These are phyloP conservation scores for Fraxinus pennsylvanica DNA, from an alignment of 257 asterid genomes.

Conservation along the genomic window DNA sequence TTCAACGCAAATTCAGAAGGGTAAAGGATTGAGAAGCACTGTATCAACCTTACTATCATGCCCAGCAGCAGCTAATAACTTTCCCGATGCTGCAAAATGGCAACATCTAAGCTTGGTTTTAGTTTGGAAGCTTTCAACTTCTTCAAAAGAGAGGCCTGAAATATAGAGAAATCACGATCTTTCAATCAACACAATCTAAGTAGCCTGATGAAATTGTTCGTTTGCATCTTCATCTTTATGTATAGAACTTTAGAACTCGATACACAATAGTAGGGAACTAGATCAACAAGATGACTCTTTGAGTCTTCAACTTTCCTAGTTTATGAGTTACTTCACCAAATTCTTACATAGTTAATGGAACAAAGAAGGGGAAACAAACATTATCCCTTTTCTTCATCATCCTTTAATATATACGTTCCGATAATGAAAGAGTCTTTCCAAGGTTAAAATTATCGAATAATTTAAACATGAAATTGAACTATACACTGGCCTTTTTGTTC, in stretches of 20 bases:
- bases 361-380: too few relatives aligned
- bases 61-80: constrained; percentile 53
- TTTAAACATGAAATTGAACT: neutral
- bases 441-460: neutral
- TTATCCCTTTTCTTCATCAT: too few relatives aligned
- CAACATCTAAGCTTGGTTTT: constrained; percentile 45
- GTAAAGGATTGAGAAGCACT: constrained; percentile 4
- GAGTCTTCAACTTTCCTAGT: too few relatives aligned
- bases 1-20: neutral
- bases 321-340: too few relatives aligned
- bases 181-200: neutral
- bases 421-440: neutral
- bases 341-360: too few relatives aligned
- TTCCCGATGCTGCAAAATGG: constrained; percentile 43
- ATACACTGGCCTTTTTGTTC: constrained; percentile 31
- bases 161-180: neutral
- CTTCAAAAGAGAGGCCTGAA: constrained; percentile 39
- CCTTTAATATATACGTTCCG: too few relatives aligned
- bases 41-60: constrained; percentile 49
- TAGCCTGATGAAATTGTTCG: constrained; percentile 3
- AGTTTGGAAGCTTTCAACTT: constrained; percentile 27
- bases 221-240: neutral
- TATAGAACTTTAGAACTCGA: too few relatives aligned
- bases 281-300: too few relatives aligned
- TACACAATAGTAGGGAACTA: too few relatives aligned